Evolutionary conservation across 352 stramenopile genomes (phyloP), one percentile per base, ranked within the genome.

Genomic region (Globisporangium nunn): DNA sequence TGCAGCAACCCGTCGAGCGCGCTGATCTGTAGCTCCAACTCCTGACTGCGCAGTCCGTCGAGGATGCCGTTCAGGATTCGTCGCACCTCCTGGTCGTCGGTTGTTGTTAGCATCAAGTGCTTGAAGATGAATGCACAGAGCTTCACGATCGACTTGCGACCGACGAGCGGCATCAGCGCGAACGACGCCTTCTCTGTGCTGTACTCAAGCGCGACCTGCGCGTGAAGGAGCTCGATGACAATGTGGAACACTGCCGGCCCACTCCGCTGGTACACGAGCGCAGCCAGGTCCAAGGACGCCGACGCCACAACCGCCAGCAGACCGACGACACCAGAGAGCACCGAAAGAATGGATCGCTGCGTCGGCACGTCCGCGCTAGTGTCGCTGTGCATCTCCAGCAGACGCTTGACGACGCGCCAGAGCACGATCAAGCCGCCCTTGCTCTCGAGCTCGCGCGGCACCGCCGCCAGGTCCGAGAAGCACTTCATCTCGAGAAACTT

Each of bases 401-500:
- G 41, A 40, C 57, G 64, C 29, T 50, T 45, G 3, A 73, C 67
- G 17, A 66, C 67, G 45, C 67, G 71, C 81, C 81, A 91, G 5
- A 87, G 58, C 18, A 89, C 67, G 0, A 56, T 39, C 7, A 91
- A n/a, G 7, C 81, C 79, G 18, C 78, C 74, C 55, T 81, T 77
- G 31, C 67, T 72, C 17, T 71, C 68, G 29, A 90, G 64, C 54
- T 90, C 79, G 0, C 70, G 72, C 5, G 77, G 75, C 6, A 92
- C 59, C 60, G 52, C 81, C 40, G 63, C 46, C 2, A 85, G 58
- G 48, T 91, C 77, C 46, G 74, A 66, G 10, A 75, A 71, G 44
- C 77, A 83, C 53, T 90, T 91, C 72, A 85, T 81, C 54, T 92
- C 82, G 18, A 93, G 70, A 54, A 87, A 91, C 59, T 78, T 63